Percentiles rank a stretch among this genome's conserved stretches.
These are phyloP conservation scores for Scheffersomyces stambukii DNA, from an alignment of 1,139 yeast species.

Conservation along the genomic window DNA sequence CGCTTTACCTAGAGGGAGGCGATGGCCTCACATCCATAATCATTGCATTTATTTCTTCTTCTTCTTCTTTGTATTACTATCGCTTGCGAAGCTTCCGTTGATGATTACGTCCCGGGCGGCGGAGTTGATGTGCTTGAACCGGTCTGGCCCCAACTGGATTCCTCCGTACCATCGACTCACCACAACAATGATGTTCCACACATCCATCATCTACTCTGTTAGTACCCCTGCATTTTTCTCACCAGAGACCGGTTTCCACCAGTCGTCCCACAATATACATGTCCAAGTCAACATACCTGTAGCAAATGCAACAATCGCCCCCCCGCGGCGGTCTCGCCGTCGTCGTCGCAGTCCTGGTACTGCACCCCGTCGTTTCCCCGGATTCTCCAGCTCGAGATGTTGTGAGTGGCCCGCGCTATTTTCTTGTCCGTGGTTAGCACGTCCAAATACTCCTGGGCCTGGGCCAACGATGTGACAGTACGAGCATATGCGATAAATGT, in stretches of 20 bases:
- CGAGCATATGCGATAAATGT: constrained; percentile 78
- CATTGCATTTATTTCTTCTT: constrained; percentile 10
- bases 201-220: constrained; percentile 73
- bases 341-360: constrained; percentile 89
- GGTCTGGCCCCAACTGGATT: constrained; percentile 82
- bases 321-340: constrained; percentile 97
- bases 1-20: background rate
- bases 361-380: constrained; percentile 48
- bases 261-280: constrained; percentile 13
- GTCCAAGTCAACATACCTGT: constrained; percentile 38
- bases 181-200: constrained; percentile 80
- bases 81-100: constrained; percentile 35
- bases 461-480: constrained; percentile 55
- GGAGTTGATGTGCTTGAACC: constrained; percentile 89
- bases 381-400: constrained; percentile 85
- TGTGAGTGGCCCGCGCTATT: constrained; percentile 67
- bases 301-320: constrained; percentile 77
- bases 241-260: constrained; percentile 13
- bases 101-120: constrained; percentile 82
- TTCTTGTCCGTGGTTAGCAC: constrained; percentile 59
- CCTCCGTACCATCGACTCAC: constrained; percentile 97
- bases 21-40: background rate
- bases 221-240: too few relatives aligned
- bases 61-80: constrained; percentile 17
- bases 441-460: constrained; percentile 54